Base-by-base conservation (phyloP, 306 rosid species). In the Cicer yamashitae region DNA sequence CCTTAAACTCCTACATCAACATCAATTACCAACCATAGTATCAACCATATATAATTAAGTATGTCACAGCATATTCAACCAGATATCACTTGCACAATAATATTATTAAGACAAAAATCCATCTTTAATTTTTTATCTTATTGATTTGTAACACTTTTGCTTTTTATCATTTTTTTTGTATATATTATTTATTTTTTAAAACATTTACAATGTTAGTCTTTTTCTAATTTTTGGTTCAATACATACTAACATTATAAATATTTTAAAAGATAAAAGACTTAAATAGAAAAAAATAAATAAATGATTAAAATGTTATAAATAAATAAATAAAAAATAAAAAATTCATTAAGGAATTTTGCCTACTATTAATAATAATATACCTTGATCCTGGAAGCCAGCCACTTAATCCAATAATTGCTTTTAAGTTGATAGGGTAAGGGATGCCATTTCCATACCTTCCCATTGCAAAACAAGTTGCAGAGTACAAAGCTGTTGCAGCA, bases 341-440 rank as follows among this genome's bases (percentile, higher is more conserved):
- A 20, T 20, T 1, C 0, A 20, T 20, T 20, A 20, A 20, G 22
- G 22, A 20, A 20, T 20, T 20, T 20, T 20, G 22, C 22, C 22
- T 20, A 20, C 22, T 20, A 20, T 20, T 20, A 20, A 20, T 20
- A 20, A 50, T n/a, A 51, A 14, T 77, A 50, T 79, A 91, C 97
- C 96, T 89, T 76, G 92, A 88, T 71, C 91, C 96, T 7, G 96
- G 97, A 84, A 93, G 97, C 97, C 96, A 93, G 63, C 96, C 96
- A 79, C 98, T 93, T 63, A 93, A 89, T 77, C 90, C 98, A 80
- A 91, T 76, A 56, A 91, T 74, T 56, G 93, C 93, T 81, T 83
- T 87, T 75, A 93, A 67, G 84, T 89, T 85, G 83, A 88, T 54
- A 86, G 86, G 84, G 80, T 93, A 93, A 1, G 87, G 88, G 64